Conservation (phyloP, 2,329 filamentous ascomycete species). For the Grosmannia clavigera region DNA sequence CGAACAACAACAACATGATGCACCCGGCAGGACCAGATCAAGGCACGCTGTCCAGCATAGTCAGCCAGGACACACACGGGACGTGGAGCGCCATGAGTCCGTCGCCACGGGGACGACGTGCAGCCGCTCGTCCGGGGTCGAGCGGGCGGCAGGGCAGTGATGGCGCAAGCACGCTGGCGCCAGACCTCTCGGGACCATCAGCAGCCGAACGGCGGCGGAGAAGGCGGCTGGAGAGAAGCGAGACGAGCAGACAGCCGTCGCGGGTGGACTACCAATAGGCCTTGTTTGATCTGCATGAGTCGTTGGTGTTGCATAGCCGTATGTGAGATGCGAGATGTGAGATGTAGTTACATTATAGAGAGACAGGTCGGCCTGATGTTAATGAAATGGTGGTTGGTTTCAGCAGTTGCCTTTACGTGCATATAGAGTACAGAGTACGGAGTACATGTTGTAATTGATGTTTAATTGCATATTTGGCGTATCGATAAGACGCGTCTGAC, state of each 20-base stretch:
- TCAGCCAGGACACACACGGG: constrained; percentile 32
- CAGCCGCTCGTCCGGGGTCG: constrained; percentile 9
- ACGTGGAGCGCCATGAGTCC: constrained; percentile 43
- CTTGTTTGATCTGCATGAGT: not conserved
- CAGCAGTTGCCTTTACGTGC: too few relatives aligned
- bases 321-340: too few relatives aligned
- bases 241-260: constrained; percentile 23
- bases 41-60: constrained; percentile 34
- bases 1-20: constrained; percentile 24
- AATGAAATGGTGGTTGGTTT: too few relatives aligned
- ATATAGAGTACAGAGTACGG: too few relatives aligned
- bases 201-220: constrained; percentile 41
- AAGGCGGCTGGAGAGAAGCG: constrained; percentile 41
- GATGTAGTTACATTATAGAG: too few relatives aligned
- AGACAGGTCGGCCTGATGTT: too few relatives aligned
- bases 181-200: constrained; percentile 16
- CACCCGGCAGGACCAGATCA: constrained; percentile 7
- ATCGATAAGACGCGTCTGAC: too few relatives aligned
- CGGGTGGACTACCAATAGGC: constrained; percentile 14
- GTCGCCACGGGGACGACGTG: constrained; percentile 20
- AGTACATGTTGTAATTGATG: too few relatives aligned
- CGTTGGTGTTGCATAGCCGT: too few relatives aligned
- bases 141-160: constrained; percentile 21
- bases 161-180: constrained; percentile 13
- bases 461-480: too few relatives aligned